Conservation (phyloP, 768 basidiomycete genomes). For the Serpula lacrymans region DNA sequence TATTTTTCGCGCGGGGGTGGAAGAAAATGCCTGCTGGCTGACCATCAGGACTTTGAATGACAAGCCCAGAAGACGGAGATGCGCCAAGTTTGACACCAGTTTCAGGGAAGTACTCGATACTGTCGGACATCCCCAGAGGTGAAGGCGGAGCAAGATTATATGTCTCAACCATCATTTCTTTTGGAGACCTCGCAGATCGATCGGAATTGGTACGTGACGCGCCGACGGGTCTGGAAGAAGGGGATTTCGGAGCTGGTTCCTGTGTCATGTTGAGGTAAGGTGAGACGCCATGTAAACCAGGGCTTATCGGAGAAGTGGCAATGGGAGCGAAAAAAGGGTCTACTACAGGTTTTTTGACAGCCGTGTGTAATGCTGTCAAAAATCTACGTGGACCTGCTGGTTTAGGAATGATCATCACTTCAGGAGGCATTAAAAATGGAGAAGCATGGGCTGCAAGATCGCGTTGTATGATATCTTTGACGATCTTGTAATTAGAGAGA, state of each 20-base stretch:
- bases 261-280: constrained; percentile 38
- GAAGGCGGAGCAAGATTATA: constrained; percentile 53
- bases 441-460: constrained; percentile 42
- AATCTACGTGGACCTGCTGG: constrained; percentile 94
- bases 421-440: constrained; percentile 56
- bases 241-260: constrained; percentile 36
- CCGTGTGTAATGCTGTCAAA: constrained; percentile 89
- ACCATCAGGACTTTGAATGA: constrained; percentile 92
- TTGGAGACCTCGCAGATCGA: constrained; percentile 54
- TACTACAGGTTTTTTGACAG: constrained; percentile 78
- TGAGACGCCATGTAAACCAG: constrained; percentile 49
- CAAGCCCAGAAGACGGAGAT: constrained; percentile 79
- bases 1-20: constrained; percentile 61
- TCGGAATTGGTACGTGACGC: constrained; percentile 59
- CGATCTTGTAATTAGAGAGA: constrained; percentile 80
- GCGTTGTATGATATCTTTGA: constrained; percentile 82
- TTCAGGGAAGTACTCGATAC: constrained; percentile 63
- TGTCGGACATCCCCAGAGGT: constrained; percentile 67
- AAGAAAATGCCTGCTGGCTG: constrained; percentile 96
- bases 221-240: constrained; percentile 39
- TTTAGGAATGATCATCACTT: constrained; percentile 96
- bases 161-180: constrained; percentile 38
- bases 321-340: constrained; percentile 95
- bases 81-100: constrained; percentile 64
- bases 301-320: constrained; percentile 84